phyloP scores from a whole-genome alignment of 2,329 filamentous ascomycete genomes.

The Fulvia fulva region DNA sequence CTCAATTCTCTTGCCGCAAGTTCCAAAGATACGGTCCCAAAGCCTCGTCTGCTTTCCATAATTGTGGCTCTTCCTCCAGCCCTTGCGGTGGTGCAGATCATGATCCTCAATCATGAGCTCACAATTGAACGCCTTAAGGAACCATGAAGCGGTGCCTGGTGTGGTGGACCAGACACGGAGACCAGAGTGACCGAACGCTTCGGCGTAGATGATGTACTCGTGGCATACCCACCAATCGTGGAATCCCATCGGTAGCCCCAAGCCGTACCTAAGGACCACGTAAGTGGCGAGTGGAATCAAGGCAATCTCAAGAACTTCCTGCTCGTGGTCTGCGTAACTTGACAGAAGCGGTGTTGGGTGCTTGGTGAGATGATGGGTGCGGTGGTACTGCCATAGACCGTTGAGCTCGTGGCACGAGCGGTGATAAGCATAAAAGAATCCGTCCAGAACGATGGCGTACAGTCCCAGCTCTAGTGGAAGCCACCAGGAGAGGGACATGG shows the following conservation, averaged over 20 bases:
- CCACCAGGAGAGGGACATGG: constrained; percentile 32
- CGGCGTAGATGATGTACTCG: constrained; percentile 42
- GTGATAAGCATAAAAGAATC: constrained; percentile 47
- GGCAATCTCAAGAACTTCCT: constrained; percentile 43
- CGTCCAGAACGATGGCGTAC: constrained; percentile 43
- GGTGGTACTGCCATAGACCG: constrained; percentile 43
- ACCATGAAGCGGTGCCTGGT: constrained; percentile 35
- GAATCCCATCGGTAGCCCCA: constrained; percentile 44
- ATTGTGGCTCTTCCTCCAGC: constrained; percentile 38
- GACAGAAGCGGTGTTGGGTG: constrained; percentile 44
- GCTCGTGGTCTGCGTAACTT: constrained; percentile 42
- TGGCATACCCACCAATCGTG: constrained; percentile 49
- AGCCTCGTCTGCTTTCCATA: constrained; percentile 38
- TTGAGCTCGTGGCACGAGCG: constrained; percentile 42
- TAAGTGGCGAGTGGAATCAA: constrained; percentile 42
- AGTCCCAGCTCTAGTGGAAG: constrained; percentile 39
- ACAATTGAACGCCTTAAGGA: constrained; percentile 33
- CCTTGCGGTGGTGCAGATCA: constrained; percentile 39
- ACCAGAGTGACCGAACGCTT: constrained; percentile 40
- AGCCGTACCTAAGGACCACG: constrained; percentile 33
- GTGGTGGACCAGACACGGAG: constrained; percentile 37
- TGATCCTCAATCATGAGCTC: constrained; percentile 45
- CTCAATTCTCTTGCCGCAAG: constrained; percentile 5
- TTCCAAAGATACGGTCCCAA: constrained; percentile 9
- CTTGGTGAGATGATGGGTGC: constrained; percentile 46